Evolutionary conservation across 2,329 filamentous ascomycete species (phyloP), one percentile per base, ranked within the genome.

Genomic region (Penicillium aurantiogriseum): DNA sequence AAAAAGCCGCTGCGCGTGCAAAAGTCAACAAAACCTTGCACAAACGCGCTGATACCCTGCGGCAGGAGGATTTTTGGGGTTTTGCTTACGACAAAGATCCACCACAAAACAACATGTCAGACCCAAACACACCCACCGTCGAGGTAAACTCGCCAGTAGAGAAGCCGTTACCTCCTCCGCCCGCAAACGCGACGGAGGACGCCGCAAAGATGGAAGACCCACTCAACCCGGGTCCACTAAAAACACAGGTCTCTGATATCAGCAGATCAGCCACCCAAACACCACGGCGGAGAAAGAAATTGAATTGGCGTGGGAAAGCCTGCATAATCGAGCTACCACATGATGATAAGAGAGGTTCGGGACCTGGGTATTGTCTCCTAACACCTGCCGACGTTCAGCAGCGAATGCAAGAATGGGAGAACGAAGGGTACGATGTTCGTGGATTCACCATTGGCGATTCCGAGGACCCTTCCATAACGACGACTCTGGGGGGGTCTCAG

Each of bases 261-360:
- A 60, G 44, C 50, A 57, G 40, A 51, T 40, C 58, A 42, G 67
- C 72, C 11, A 56, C 62, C n/a, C 71, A 71, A 45, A 67, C 71
- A 23, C 69, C 63, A 45, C 62, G 75, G 54, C 68, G 69, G n/a
- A 90, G 83, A 76, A 92, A 89, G 71, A 90, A 88, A 75, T 80
- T 92, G 2, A 81, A 83, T 45, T 92, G 89, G 88, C 88, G 83
- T 67, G 88, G 87, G 56, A 92, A 91, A 76, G 86, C 85, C 58
- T 90, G 91, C 52, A 74, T 90, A 66, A 86, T 92, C 43, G 78
- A 87, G 27, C 76, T 92, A 21, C 90, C 89, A 6, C 77, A 83
- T 45, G 86, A 90, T 60, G 87, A 89, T 51, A 81, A 85, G 52
- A 82, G 88, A 63, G 88, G 88, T 21, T 79, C 81, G 43, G 69